Conservation (phyloP, 2,329 filamentous ascomycete species). For the Didymella sp. region DNA sequence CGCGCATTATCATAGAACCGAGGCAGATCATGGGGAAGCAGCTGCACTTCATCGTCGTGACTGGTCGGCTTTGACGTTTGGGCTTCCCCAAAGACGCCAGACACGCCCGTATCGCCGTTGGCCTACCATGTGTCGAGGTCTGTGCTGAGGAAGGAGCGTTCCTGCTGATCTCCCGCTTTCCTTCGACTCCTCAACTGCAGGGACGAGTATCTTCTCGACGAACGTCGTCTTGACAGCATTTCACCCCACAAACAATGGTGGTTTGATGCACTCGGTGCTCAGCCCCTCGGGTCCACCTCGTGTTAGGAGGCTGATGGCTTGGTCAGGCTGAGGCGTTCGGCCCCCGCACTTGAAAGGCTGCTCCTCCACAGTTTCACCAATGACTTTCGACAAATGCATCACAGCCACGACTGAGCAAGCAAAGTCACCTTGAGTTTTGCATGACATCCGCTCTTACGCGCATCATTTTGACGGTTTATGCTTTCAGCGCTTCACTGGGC, state of each 20-base stretch:
- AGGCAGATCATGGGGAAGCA: background rate
- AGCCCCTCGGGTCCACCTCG: background rate
- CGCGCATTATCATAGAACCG: background rate
- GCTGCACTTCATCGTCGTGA: background rate
- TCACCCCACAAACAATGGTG: background rate
- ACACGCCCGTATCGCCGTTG: conserved; percentile 9
- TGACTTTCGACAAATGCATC: background rate
- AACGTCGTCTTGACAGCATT: background rate
- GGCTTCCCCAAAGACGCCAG: conserved; percentile 3
- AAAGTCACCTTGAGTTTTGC: background rate
- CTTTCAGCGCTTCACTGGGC: background rate
- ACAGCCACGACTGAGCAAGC: background rate
- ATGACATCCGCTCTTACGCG: background rate
- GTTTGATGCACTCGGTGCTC: background rate
- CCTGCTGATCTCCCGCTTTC: conserved; percentile 9
- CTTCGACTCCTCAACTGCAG: background rate
- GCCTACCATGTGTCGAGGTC: background rate
- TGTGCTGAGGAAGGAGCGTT: background rate
- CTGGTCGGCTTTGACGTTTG: background rate
- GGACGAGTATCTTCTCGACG: background rate
- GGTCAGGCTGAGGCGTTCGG: background rate
- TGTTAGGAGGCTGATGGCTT: background rate
- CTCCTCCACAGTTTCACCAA: background rate
- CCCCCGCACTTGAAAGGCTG: background rate
- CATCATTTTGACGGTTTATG: background rate